Conservation (phyloP, 257 asterid species). For the Ballota nigra region DNA sequence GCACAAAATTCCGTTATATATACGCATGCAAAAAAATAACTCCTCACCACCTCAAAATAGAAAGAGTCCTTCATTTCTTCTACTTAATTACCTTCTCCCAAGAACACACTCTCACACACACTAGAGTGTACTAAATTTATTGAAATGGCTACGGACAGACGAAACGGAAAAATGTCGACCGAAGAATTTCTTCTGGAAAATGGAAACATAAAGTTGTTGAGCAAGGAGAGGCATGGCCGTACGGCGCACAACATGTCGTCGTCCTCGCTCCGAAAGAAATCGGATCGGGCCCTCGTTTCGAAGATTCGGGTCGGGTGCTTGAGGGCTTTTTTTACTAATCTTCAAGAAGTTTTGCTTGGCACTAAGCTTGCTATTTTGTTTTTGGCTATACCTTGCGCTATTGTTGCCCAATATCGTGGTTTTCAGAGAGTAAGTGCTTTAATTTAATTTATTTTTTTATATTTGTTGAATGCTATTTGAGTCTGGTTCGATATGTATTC, state of each 20-base stretch:
- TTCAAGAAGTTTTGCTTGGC: slow-evolving; percentile 73
- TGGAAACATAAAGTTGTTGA: slow-evolving; percentile 46
- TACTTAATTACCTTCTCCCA: no score
- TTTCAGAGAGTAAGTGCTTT: slow-evolving; percentile 47
- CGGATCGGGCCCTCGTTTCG: slow-evolving; percentile 50
- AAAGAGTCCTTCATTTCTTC: background rate
- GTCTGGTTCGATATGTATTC: background rate
- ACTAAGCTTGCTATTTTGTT: slow-evolving; percentile 71
- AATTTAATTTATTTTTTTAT: background rate
- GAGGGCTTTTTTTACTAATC: slow-evolving; percentile 39
- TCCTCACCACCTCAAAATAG: background rate
- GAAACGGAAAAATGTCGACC: slow-evolving; percentile 26
- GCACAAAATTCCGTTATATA: background rate
- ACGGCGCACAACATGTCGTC: slow-evolving; percentile 57
- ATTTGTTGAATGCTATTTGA: background rate
- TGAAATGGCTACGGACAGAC: slow-evolving; percentile 12
- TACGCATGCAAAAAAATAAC: background rate
- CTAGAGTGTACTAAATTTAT: background rate
- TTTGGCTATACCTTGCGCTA: slow-evolving; percentile 68
- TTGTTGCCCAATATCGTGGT: slow-evolving; percentile 42
- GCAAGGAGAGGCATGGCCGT: slow-evolving; percentile 49
- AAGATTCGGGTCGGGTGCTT: slow-evolving; percentile 38
- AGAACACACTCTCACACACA: background rate
- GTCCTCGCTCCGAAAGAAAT: slow-evolving; percentile 72
- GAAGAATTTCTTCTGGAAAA: slow-evolving; percentile 59